These are phyloP conservation scores for Elasticomyces elasticus DNA, from an alignment of 495 filamentous ascomycete species.

Conservation along the genomic window DNA sequence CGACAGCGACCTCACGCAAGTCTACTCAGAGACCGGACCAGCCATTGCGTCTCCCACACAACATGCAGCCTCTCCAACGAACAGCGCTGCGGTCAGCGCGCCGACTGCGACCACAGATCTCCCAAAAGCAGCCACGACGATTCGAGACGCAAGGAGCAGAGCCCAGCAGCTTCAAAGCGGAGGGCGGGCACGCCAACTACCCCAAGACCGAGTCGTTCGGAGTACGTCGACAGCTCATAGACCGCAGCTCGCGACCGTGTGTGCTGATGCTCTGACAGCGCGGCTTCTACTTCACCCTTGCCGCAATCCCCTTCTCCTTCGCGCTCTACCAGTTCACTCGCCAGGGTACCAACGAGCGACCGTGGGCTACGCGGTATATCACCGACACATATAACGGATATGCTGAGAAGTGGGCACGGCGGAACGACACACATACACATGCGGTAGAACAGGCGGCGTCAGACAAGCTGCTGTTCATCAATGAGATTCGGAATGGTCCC, in stretches of 20 bases:
- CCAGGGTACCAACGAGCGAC: conserved; percentile 39
- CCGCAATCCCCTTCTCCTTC: conserved; percentile 45
- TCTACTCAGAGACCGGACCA: not conserved
- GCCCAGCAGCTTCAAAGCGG: conserved; percentile 4
- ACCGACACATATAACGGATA: conserved; percentile 39
- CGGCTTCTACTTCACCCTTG: conserved; percentile 56
- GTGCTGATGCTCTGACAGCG: conserved; percentile 35
- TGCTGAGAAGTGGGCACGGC: conserved; percentile 44
- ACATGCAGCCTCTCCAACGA: conserved; percentile 31
- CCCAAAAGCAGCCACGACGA: conserved; percentile 25
- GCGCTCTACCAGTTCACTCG: conserved; percentile 47
- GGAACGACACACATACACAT: conserved; percentile 53
- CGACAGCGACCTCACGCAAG: not conserved
- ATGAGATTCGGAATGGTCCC: conserved; percentile 31
- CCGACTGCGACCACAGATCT: conserved; percentile 18
- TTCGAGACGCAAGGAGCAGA: conserved; percentile 19
- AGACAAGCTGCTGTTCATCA: conserved; percentile 57
- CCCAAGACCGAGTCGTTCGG: conserved; percentile 51
- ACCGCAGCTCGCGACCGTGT: conserved; percentile 4
- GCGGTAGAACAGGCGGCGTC: conserved; percentile 60
- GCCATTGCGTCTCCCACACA: conserved; percentile 14
- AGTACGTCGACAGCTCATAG: conserved; percentile 37
- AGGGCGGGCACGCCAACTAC: conserved; percentile 10
- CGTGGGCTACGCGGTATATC: conserved; percentile 50
- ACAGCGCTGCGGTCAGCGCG: conserved; percentile 28